These are phyloP conservation scores for Nasturtium officinale DNA, from an alignment of 345 rosid species.

Conservation along the genomic window DNA sequence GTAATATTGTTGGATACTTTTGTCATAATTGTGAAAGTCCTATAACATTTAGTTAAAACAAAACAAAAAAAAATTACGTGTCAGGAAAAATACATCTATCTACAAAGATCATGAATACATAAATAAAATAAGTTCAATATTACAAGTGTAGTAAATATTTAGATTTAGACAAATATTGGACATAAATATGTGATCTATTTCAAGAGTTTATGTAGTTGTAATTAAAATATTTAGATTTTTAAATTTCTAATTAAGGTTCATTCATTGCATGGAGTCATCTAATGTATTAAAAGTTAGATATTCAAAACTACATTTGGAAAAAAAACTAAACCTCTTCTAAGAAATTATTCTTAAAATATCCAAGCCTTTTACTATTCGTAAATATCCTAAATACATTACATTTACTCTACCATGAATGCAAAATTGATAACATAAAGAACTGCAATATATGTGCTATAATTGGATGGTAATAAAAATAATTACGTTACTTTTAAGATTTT, in stretches of 20 bases:
- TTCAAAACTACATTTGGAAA: neutral
- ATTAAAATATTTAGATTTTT: neutral
- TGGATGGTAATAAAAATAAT: neutral
- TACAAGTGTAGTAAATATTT: neutral
- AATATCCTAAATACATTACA: too few relatives aligned
- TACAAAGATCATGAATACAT: neutral
- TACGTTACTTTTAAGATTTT: neutral
- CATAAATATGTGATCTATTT: neutral
- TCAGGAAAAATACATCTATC: neutral
- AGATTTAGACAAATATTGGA: neutral
- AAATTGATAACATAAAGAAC: too few relatives aligned
- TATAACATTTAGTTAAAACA: neutral
- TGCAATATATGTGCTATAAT: slow-evolving; percentile 6
- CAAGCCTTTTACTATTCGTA: neutral
- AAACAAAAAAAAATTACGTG: too few relatives aligned
- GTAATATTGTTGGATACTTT: neutral
- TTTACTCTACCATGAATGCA: too few relatives aligned
- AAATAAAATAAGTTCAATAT: neutral
- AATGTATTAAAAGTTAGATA: neutral
- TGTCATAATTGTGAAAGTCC: neutral
- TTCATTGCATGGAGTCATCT: neutral
- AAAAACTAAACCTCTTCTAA: neutral
- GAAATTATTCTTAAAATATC: neutral
- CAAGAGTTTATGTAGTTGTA: neutral
- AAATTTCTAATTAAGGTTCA: neutral